Conservation (phyloP, 495 filamentous ascomycete species). For the Chaetomidium leptoderma region DNA sequence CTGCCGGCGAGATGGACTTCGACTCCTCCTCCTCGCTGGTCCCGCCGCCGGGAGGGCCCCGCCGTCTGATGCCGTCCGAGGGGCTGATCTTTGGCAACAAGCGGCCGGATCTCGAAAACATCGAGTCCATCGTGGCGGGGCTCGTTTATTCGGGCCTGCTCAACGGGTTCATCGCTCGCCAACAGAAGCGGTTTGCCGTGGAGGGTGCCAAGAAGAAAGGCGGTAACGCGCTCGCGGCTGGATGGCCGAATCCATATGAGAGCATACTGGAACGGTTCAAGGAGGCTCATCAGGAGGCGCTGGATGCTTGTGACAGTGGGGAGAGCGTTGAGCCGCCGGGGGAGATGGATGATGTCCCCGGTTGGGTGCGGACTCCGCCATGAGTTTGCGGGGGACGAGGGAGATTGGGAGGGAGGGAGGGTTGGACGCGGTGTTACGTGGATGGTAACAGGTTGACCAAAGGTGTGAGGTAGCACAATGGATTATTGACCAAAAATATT, state of each 20-base stretch:
- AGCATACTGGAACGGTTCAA: constrained; percentile 31
- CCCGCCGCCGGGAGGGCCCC: constrained; percentile 46
- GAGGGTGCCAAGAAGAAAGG: constrained; percentile 64
- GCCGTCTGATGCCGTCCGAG: constrained; percentile 44
- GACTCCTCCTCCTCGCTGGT: constrained; percentile 36
- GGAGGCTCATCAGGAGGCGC: constrained; percentile 31
- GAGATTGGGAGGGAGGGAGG: neutral
- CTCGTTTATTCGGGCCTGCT: constrained; percentile 80
- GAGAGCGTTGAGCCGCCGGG: constrained; percentile 28
- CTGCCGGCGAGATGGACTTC: neutral
- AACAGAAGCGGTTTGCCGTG: constrained; percentile 71
- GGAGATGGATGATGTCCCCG: constrained; percentile 35
- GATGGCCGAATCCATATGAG: constrained; percentile 39
- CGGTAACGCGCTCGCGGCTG: constrained; percentile 43
- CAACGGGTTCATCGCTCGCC: constrained; percentile 78
- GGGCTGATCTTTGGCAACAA: constrained; percentile 51
- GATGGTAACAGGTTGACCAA: neutral
- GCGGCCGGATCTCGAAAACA: constrained; percentile 54
- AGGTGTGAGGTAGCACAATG: neutral
- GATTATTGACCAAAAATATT: too few relatives aligned
- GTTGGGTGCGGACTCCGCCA: constrained; percentile 31
- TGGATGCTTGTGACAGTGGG: constrained; percentile 21
- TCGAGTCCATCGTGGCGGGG: constrained; percentile 75
- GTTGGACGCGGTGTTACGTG: neutral
- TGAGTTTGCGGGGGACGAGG: neutral